Evolutionary conservation across 441 rosid species (phyloP), one percentile per base, ranked within the genome.

Genomic region (Mallotus japonicus): DNA sequence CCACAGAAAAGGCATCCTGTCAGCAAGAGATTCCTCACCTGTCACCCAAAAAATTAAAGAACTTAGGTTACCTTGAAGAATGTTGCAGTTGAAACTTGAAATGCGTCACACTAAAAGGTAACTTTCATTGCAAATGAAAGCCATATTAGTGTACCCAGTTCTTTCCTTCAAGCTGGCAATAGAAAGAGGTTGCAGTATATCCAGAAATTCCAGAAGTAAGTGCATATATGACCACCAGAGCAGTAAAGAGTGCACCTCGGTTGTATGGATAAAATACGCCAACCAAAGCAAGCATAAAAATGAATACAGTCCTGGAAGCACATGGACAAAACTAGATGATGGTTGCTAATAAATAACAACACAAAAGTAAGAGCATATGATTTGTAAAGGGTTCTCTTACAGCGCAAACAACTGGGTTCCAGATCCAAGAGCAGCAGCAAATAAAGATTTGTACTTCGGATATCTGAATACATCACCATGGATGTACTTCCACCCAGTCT

Each of bases 401-500:
- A 91, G 90, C 14, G 89, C 81, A 75, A 91, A 89, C 77, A 91
- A 58, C 73, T 89, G 94, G 60, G 92, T 81, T 50, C 97, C 97
- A 46, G 90, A 84, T 17, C 97, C 97, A 51, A 91, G 89, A 14
- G 90, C 87, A 49, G 97, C 93, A 34, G 93, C 86, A 73, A 91
- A 86, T 40, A 91, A 63, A 70, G 97, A 91, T 77, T 90, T 91
- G 81, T 80, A 70, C 75, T 85, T 87, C 4, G 95, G 97, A 72
- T 83, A 91, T 19, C 97, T 83, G 74, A 91, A 91, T 9, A 91
- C 95, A 80, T 91, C 95, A 4, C 97, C 97, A 63, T 90, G 97
- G 54, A 92, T 90, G 81, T 92, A 86, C 76, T 92, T 92, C 97
- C 97, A 92, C 69, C 97, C 97, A n/a, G 93, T 90, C 81, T 92